Evolutionary conservation across 2,329 filamentous ascomycete genomes (phyloP).

Genomic region (Fusarium citri): DNA sequence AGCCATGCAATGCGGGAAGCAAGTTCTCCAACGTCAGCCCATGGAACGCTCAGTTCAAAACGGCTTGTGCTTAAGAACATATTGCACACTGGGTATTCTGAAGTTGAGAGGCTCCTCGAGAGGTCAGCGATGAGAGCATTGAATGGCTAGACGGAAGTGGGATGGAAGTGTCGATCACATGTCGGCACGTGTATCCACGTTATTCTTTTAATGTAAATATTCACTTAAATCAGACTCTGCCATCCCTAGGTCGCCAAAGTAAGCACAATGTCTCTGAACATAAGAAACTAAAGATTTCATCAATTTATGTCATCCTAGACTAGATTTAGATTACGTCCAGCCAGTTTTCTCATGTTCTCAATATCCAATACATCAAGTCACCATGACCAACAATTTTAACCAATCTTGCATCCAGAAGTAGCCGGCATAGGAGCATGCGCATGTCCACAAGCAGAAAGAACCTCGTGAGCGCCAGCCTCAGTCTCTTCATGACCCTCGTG

Average conservation of each 20-base stretch:
- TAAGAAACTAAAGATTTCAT: background rate
- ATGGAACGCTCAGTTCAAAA: background rate
- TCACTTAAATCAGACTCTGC: fast-evolving
- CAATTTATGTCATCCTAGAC: background rate
- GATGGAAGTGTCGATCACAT: too few relatives aligned
- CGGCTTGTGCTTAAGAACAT: background rate
- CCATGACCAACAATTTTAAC: background rate
- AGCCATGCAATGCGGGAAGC: background rate
- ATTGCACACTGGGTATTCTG: too few relatives aligned
- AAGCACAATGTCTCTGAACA: too few relatives aligned
- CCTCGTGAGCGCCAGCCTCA: background rate
- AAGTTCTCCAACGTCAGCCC: background rate
- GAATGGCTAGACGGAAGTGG: too few relatives aligned
- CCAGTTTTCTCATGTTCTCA: background rate
- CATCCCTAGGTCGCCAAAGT: too few relatives aligned
- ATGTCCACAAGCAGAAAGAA: background rate
- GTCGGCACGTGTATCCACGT: background rate
- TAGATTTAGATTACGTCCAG: background rate
- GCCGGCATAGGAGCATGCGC: background rate
- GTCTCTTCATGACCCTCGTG: background rate
- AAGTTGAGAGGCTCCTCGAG: too few relatives aligned
- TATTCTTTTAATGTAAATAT: background rate
- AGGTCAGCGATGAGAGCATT: too few relatives aligned
- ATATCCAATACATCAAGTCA: background rate
- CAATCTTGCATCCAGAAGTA: background rate